phyloP scores from a whole-genome alignment of 352 stramenopile species.

The Phytophthora syringae region DNA sequence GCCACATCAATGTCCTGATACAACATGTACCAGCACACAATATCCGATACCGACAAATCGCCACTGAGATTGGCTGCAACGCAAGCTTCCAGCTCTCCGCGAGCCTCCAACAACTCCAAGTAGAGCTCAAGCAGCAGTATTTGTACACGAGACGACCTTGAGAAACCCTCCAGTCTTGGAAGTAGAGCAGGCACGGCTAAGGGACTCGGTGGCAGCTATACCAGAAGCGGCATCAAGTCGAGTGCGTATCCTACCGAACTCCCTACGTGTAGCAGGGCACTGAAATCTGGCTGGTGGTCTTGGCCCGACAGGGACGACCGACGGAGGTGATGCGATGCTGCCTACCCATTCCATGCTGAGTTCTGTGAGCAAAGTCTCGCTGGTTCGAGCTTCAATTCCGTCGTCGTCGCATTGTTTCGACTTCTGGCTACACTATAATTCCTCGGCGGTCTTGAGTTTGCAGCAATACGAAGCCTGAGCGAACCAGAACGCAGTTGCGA shows the following conservation, averaged over 20 bases:
- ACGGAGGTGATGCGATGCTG: neutral
- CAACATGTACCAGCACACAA: too few relatives aligned
- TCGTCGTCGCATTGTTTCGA: too few relatives aligned
- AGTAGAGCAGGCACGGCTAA: conserved; percentile 15
- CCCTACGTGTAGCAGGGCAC: conserved; percentile 12
- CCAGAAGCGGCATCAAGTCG: conserved; percentile 27
- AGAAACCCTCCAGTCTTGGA: conserved; percentile 16
- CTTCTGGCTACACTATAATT: too few relatives aligned
- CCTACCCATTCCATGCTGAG: conserved; percentile 24
- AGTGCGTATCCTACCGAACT: conserved; percentile 21
- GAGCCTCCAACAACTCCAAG: conserved; percentile 17
- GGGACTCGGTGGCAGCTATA: conserved; percentile 18
- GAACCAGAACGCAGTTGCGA: too few relatives aligned
- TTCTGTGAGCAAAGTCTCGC: conserved; percentile 17
- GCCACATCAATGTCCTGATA: too few relatives aligned
- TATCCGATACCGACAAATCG: too few relatives aligned
- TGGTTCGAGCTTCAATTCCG: neutral
- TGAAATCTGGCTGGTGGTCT: neutral
- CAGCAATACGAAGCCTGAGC: too few relatives aligned
- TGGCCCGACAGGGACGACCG: neutral
- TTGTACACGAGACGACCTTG: neutral
- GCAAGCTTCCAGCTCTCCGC: too few relatives aligned
- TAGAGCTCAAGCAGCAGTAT: conserved; percentile 18
- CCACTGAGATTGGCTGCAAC: too few relatives aligned
- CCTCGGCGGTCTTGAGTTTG: too few relatives aligned